Percentiles rank a stretch among this genome's conserved stretches.
Conservation (phyloP, 352 stramenopile species). For the Hyaloperonospora arabidopsidis region DNA sequence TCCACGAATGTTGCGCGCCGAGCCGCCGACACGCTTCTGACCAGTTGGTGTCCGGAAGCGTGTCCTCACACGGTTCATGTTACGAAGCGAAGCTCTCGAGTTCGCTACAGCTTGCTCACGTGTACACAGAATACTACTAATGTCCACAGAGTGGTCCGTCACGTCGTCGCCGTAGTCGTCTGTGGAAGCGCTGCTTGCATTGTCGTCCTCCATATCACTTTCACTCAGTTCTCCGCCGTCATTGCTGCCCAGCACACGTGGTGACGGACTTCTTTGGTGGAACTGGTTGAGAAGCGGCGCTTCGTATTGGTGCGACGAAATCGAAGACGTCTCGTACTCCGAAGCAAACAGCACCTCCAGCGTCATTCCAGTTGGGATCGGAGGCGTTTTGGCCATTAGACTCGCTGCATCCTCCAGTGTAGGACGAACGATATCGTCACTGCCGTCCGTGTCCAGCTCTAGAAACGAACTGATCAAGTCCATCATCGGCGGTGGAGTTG, state of each 20-base stretch:
- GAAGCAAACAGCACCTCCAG: constrained; percentile 39
- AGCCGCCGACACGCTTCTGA: constrained; percentile 12
- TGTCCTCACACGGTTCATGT: constrained; percentile 18
- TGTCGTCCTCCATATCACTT: constrained; percentile 26
- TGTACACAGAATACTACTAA: constrained; percentile 31
- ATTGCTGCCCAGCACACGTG: constrained; percentile 8
- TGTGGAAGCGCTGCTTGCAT: constrained; percentile 32
- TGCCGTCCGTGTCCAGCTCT: constrained; percentile 40
- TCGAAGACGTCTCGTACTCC: constrained; percentile 30
- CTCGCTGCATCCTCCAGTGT: constrained; percentile 34
- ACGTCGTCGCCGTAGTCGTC: constrained; percentile 24
- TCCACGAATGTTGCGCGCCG: constrained; percentile 36
- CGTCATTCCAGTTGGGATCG: constrained; percentile 40
- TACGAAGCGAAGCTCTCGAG: constrained; percentile 38
- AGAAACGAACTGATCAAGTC: constrained; percentile 46
- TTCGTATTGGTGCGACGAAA: constrained; percentile 28
- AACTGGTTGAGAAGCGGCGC: constrained; percentile 22
- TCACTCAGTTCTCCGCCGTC: constrained; percentile 27
- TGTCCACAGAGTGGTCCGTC: constrained; percentile 31
- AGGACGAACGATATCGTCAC: constrained; percentile 33
- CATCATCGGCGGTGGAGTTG: constrained; percentile 28
- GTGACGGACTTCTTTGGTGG: constrained; percentile 12
- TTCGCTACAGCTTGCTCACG: constrained; percentile 23
- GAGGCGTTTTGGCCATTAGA: constrained; percentile 36
- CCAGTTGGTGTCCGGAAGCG: constrained; percentile 32